Evolutionary conservation across 345 rosid genomes (phyloP), one percentile per base, ranked within the genome.

Genomic region (Eucalyptus caleyi): DNA sequence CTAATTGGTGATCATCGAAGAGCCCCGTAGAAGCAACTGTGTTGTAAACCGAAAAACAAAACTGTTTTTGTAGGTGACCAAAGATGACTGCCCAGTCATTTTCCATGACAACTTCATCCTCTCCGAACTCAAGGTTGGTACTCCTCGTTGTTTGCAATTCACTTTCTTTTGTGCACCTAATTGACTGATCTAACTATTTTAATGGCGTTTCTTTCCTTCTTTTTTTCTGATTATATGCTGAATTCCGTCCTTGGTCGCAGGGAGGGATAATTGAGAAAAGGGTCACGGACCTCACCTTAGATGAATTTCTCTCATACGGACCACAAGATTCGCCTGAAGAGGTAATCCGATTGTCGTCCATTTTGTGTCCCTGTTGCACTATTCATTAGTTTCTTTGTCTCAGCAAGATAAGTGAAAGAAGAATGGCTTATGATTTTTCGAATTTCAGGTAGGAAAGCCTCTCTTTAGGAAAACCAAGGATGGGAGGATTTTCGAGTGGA

Each of bases 71-170:
- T 89, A 97, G 99, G 99, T 97, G 89, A 97, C 99, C 54, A 94
- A 90, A 87, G 99, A 97, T 93, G 98, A 93, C 91, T 96, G 97
- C 92, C 99, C 99, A 13, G 94, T 97, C 92, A 97, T 97, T 91
- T 97, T 97, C 94, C 99, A 97, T 86, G 99, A 97, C 93, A 91
- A 94, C 87, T 91, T 95, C 85, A 95, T 97, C 94, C 90, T 95
- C 92, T 93, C 96, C 9, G 91, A 95, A 92, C 96, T 93, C 30
- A 90, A 96, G 62, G 97, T 95, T 91, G 93, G 99, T 88, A 16
- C 24, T 69, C 50, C 72, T 51, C 42, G 27, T 26, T 32, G n/a
- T 30, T 37, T 42, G 44, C 26, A 45, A 23, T 30, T 60, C 51
- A 45, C 44, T 21, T 86, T 50, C 16, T 6, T 50, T 8, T 26